Base-by-base conservation (phyloP, 2,329 filamentous ascomycete species). In the Epichloe gansuensis region DNA sequence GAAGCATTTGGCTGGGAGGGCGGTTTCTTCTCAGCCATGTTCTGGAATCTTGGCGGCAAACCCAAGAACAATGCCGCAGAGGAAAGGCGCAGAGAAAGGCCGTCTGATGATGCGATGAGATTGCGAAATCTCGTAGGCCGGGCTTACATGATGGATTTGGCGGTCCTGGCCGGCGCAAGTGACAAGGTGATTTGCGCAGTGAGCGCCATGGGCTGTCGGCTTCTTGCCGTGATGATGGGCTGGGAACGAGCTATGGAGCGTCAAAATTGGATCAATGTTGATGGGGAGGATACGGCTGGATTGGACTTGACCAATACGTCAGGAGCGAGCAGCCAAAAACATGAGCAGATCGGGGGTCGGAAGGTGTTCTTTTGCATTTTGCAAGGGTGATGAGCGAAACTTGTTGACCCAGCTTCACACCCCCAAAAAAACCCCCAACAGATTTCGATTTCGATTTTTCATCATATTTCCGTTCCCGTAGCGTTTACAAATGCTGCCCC, bases 1-100 rank as follows among this genome's bases (percentile, higher is more conserved):
- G 84, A 90, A 63, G 79, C 83, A 1, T 82, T 88, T 42, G 89
- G 88, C 34, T 94, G 88, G 88, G 88, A 94, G 65, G 88, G 89
- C 17, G 89, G 89, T 1, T 95, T 94, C 72, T 94, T 86, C 68
- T 77, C 79, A 13, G 78, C 81, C 60, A 83, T 93, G 69, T 94
- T 94, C 68, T 91, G 86, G 81, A 85, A 82, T 49, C 73, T 94
- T 1, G 89, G 86, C 4, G 46, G 67, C 57, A 53, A 73, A 66
- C 61, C 72, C 67, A 67, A 63, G 56, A 69, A 69, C 53, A 70
- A 69, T 50, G 69, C 65, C 13, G 67, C 53, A 35, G 61, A 62
- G 48, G 55, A 61, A 8, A 57, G 54, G 58, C 44, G 57, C 58
- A 54, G 53, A 62, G 15, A 61, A 65, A 8, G 25, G 11, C 72